These are phyloP conservation scores for Picea abies DNA, from an alignment of 83 land plant genomes.

Conservation along the genomic window DNA sequence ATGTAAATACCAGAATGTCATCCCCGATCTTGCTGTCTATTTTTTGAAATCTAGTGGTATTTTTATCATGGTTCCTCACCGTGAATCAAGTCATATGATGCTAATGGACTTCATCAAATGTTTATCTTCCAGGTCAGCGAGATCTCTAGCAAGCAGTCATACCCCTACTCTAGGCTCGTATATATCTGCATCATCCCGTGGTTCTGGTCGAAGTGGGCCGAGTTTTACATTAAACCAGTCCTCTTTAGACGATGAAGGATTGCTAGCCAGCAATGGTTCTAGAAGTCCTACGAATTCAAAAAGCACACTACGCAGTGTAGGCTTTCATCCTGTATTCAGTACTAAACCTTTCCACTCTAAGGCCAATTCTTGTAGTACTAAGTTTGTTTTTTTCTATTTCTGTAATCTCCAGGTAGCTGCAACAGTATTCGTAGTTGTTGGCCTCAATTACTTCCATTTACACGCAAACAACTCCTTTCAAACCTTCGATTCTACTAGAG, in stretches of 20 bases:
- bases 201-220: background rate
- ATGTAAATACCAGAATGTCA: background rate
- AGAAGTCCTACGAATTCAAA: conserved; percentile 16
- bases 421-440: too few relatives aligned
- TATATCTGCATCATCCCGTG: background rate
- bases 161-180: conserved; percentile 39
- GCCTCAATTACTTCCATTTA: too few relatives aligned
- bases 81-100: too few relatives aligned
- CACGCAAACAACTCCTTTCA: too few relatives aligned
- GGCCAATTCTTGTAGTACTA: too few relatives aligned
- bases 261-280: conserved; percentile 11
- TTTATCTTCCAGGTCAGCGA: conserved; percentile 36
- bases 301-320: conserved; percentile 17
- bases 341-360: too few relatives aligned
- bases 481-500: too few relatives aligned
- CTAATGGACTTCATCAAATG: too few relatives aligned
- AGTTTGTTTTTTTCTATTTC: too few relatives aligned
- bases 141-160: conserved; percentile 50
- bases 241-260: background rate
- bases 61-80: too few relatives aligned
- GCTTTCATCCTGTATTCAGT: too few relatives aligned
- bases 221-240: background rate
- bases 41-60: background rate
- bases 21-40: background rate
- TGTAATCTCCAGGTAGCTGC: conserved; percentile 19